Conservation (phyloP, 2,329 filamentous ascomycete genomes). For the Aspergillus vadensis region DNA sequence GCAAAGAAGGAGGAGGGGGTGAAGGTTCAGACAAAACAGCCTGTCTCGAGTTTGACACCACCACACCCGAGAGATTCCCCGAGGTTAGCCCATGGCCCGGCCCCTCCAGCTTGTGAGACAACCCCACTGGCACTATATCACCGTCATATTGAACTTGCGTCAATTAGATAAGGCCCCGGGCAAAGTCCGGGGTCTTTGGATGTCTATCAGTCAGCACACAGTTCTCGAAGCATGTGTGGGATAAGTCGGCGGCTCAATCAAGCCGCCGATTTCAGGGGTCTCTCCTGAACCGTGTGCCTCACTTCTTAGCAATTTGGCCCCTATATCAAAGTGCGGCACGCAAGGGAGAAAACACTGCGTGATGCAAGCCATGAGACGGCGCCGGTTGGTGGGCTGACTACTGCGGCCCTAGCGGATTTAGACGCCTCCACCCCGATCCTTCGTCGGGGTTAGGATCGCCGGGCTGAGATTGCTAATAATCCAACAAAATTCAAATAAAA, state of each 20-base stretch:
- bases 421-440: not conserved
- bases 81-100: not conserved
- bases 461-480: not conserved
- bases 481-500: not conserved
- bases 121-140: not conserved
- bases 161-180: not conserved
- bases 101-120: not conserved
- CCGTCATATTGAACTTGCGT: not conserved
- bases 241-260: not conserved
- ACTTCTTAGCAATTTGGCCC: not conserved
- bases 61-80: not conserved
- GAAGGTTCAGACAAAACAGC: not conserved
- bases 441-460: not conserved
- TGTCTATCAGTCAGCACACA: not conserved
- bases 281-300: not conserved
- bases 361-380: not conserved
- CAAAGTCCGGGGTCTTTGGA: not conserved
- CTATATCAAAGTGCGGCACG: no score
- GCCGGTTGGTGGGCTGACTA: not conserved
- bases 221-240: not conserved
- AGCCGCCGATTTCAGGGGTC: not conserved
- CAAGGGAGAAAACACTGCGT: not conserved
- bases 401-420: not conserved
- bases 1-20: not conserved
- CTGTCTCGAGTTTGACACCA: not conserved